Evolutionary conservation across 2,329 filamentous ascomycete genomes (phyloP).

Genomic region (Aspergillus fumigatiaffinis): DNA sequence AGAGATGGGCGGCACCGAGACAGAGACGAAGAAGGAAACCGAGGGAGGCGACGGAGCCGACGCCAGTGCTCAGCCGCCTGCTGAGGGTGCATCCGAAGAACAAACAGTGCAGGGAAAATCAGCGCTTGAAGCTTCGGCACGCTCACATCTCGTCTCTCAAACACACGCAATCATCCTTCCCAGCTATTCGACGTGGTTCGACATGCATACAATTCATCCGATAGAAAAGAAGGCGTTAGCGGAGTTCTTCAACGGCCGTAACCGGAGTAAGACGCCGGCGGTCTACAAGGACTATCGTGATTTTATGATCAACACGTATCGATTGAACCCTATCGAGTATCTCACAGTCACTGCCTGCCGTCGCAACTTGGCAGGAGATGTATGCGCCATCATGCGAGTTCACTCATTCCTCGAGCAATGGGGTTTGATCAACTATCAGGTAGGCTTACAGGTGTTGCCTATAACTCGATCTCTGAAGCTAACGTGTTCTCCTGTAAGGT

Average conservation of each 20-base stretch:
- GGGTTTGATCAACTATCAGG: conserved; percentile 99
- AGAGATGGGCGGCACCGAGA: conserved; percentile 68
- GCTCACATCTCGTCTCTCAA: conserved; percentile 87
- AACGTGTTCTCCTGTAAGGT: conserved; percentile 56
- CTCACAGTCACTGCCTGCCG: conserved; percentile 94
- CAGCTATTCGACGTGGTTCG: conserved; percentile 98
- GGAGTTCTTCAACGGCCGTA: conserved; percentile 97
- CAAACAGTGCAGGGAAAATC: conserved; percentile 69
- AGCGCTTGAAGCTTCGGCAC: conserved; percentile 76
- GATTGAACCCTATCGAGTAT: conserved; percentile 92
- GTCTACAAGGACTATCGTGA: conserved; percentile 99
- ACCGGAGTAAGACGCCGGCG: conserved; percentile 94
- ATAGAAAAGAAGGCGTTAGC: conserved; percentile 93
- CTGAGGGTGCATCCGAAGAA: conserved; percentile 51
- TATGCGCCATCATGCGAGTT: conserved; percentile 98
- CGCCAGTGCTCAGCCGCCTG: conserved; percentile 42
- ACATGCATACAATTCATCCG: conserved; percentile 88
- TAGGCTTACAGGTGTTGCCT: conserved; percentile 40
- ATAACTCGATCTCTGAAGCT: conserved; percentile 2
- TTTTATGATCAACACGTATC: conserved; percentile 99
- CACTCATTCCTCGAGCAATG: conserved; percentile 98
- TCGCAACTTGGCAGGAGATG: conserved; percentile 91
- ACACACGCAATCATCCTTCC: conserved; percentile 94
- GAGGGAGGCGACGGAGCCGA: conserved; percentile 41
- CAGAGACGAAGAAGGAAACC: conserved; percentile 44